Evolutionary conservation across 495 filamentous ascomycete species (phyloP).

Genomic region (Tuber calosporum): DNA sequence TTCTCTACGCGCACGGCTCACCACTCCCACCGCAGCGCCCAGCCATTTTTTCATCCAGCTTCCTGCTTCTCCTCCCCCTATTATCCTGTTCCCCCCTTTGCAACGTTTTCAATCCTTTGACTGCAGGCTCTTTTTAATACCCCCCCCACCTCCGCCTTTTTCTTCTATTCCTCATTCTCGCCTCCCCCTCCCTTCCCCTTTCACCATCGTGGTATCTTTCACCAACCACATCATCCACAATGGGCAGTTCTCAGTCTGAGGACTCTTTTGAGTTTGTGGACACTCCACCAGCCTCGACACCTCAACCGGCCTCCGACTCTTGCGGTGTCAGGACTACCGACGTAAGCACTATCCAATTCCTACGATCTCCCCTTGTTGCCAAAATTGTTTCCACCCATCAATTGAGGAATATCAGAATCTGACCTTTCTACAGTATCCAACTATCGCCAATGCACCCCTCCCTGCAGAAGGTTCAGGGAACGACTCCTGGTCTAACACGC

Average conservation of each 20-base stretch:
- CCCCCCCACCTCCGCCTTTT: neutral
- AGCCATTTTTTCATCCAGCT: neutral
- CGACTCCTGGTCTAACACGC: conserved; percentile 62
- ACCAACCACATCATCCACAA: conserved; percentile 39
- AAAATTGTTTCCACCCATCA: conserved; percentile 13
- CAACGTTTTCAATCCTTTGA: neutral
- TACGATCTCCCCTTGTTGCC: conserved; percentile 15
- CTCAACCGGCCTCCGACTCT: conserved; percentile 53
- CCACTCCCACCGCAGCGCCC: neutral
- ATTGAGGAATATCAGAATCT: conserved; percentile 33
- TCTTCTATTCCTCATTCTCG: conserved; percentile 7
- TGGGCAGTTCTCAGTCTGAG: conserved; percentile 51
- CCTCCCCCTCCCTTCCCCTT: conserved; percentile 25
- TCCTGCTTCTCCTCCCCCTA: neutral
- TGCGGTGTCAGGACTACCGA: conserved; percentile 69
- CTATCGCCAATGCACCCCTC: conserved; percentile 73
- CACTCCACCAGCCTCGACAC: conserved; percentile 59
- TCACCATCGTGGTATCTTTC: conserved; percentile 14
- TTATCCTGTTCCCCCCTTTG: neutral
- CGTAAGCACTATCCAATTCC: conserved; percentile 47
- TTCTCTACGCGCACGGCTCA: neutral
- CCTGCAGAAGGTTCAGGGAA: conserved; percentile 66
- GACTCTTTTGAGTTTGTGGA: conserved; percentile 63
- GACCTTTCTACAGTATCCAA: conserved; percentile 53
- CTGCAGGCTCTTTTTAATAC: neutral